Base-by-base conservation (phyloP, 257 asterid genomes). In the Coffea eugenioides region DNA sequence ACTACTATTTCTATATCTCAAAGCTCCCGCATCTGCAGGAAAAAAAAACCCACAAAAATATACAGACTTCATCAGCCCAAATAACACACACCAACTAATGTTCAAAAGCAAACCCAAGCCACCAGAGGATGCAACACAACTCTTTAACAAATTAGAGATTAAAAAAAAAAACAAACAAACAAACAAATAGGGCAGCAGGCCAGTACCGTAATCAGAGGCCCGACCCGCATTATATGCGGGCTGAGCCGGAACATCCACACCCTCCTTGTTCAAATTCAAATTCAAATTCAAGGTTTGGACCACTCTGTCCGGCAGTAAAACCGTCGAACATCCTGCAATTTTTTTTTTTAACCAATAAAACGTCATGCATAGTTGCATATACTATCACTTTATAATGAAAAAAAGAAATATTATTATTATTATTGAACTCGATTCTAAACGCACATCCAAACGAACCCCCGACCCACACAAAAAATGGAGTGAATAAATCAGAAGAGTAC, bases 231-330 rank as follows among this genome's bases (percentile, higher is more conserved):
- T 80, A 78, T 75, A 59, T 56, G 76, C 67, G 56, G 66, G 20
- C 5, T 74, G 87, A 21, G 82, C 45, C 71, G 75, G 74, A 43
- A 75, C 2, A n/a, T 81, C 89, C 66, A 80, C 43, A 12, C 85
- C 69, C 4, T 87, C 90, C 7, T 84, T 0, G 10, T 4, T 39
- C 43, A 39, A 39, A 9, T 64, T 64, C 41, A 64, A 81, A 72
- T 90, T 93, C 85, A 87, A 82, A 79, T 89, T 93, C 87, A 91
- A 67, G 62, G 93, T 92, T 15, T 87, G 92, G 80, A 87, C 94
- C 78, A 93, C 96, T 79, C 86, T 81, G 77, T 90, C 97, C 2
- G 97, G 96, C 10, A 92, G 69, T 61, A 88, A 71, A 36, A 90
- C 95, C 0, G 94, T 79, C 2, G 94, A 83, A 77, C 91, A 87